Base-by-base conservation (phyloP, 192 early-diverging fungal genomes). In the Lobosporangium transversale region DNA sequence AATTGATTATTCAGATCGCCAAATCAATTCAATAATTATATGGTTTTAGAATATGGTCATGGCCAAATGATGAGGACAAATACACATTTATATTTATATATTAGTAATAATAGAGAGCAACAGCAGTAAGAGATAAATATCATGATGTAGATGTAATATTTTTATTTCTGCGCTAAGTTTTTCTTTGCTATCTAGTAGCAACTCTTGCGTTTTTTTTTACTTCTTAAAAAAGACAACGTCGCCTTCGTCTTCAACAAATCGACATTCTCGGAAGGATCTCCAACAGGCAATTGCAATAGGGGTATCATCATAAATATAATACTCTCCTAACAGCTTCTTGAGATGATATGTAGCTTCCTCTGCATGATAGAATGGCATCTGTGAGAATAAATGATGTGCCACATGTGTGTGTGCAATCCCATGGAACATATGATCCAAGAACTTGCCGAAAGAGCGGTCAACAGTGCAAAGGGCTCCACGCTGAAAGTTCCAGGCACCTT, bases 361-460 rank as follows among this genome's bases (percentile, higher is more conserved):
- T 17, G 91, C 97, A 63, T 98, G 84, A 85, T 98, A 98, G 81
- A 95, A 94, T 20, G 97, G 97, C 95, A 98, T 98, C 21, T 89
- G 93, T 5, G 92, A 93, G 83, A 97, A 98, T 61, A 96, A 76
- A 78, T 98, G 97, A 70, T 98, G 97, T 9, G 90, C 94, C 44
- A 96, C 94, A 67, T 98, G 95, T 6, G 94, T 94, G 79, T 96
- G 94, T 40, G 90, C 82, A 66, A 95, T 95, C 78, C 88, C 84
- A 70, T 90, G 90, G 68, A 91, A 80, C 68, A 93, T 89, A 69
- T 87, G 78, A 68, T 87, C 71, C 78, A 97, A 90, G 58, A 98
- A 83, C 67, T 94, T 79, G 20, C 97, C 95, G 74, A 88, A 97
- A 66, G 91, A 90, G 47, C 95, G 93, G 79, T 98, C 97, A 26